Evolutionary conservation across 306 rosid species (phyloP).

Genomic region (Glycine soja): DNA sequence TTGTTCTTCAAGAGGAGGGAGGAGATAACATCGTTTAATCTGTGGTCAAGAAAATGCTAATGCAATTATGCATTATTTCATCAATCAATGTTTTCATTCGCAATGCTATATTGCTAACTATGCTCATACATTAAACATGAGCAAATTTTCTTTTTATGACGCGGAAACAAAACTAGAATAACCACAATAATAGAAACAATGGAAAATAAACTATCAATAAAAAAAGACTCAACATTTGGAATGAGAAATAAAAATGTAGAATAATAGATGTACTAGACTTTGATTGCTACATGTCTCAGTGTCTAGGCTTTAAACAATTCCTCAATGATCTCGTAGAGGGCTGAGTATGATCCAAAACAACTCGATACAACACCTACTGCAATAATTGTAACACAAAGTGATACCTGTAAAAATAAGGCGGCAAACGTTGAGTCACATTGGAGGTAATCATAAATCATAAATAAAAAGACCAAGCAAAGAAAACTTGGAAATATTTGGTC

Average conservation of each 20-base stretch:
- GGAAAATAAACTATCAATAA: background rate
- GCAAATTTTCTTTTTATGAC: background rate
- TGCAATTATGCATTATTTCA: constrained; percentile 9
- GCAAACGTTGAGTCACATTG: background rate
- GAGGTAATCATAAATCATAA: constrained; percentile 15
- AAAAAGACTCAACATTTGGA: background rate
- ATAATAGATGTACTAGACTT: background rate
- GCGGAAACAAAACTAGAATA: background rate
- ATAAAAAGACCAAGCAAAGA: background rate
- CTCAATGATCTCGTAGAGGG: constrained; percentile 61
- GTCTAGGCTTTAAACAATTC: constrained; percentile 44
- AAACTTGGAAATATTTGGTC: background rate
- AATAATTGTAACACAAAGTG: constrained; percentile 65
- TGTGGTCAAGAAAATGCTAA: too few relatives aligned
- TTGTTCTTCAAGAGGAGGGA: background rate
- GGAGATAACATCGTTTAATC: background rate
- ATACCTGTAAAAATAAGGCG: constrained; percentile 56
- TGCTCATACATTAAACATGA: background rate
- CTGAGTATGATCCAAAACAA: constrained; percentile 70
- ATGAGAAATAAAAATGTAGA: constrained; percentile 19
- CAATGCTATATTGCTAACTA: background rate
- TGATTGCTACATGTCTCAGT: background rate
- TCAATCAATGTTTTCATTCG: background rate
- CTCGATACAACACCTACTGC: constrained; percentile 60
- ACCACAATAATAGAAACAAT: background rate